A percentile compares a stretch with the other conserved stretches of the same genome.
Conservation (phyloP, 1,139 yeast genomes). For the Spathaspora jeffriesii region DNA sequence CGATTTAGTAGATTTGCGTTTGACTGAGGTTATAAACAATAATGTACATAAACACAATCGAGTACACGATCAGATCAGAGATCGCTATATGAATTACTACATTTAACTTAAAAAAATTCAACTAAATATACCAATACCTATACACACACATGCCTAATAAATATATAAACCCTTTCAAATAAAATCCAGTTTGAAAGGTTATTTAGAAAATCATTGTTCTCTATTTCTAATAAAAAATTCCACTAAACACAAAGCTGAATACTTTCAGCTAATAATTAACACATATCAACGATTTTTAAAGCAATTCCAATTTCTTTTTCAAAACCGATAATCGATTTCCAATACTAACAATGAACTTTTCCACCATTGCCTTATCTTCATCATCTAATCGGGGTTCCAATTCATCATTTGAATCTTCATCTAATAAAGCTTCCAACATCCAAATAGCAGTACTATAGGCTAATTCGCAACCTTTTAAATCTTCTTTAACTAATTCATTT, state of each 20-base stretch:
- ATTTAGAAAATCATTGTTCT: neutral
- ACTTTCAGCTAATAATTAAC: neutral
- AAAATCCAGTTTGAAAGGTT: too few species aligned
- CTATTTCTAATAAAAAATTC: neutral
- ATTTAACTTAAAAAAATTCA: neutral
- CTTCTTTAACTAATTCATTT: conserved; percentile 77
- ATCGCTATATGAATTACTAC: too few species aligned
- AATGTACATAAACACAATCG: too few species aligned
- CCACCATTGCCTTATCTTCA: conserved; percentile 75
- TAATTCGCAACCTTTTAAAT: conserved; percentile 77
- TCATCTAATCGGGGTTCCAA: conserved; percentile 50
- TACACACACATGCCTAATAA: neutral
- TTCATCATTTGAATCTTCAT: conserved; percentile 34
- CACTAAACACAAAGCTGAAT: too few species aligned
- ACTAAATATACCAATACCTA: conserved; percentile 2
- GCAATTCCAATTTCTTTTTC: conserved; percentile 40
- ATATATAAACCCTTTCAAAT: neutral
- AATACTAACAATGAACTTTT: conserved; percentile 73
- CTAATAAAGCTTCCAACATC: conserved; percentile 88
- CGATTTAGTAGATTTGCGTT: too few species aligned
- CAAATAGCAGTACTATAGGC: conserved; percentile 91
- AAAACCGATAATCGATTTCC: conserved; percentile 67
- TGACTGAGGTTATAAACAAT: too few species aligned
- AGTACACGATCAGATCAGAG: too few species aligned
- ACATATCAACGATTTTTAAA: neutral